Conservation (phyloP, 225 moss, liverwort and hornwort genomes). For the Takakia lepidozioides region DNA sequence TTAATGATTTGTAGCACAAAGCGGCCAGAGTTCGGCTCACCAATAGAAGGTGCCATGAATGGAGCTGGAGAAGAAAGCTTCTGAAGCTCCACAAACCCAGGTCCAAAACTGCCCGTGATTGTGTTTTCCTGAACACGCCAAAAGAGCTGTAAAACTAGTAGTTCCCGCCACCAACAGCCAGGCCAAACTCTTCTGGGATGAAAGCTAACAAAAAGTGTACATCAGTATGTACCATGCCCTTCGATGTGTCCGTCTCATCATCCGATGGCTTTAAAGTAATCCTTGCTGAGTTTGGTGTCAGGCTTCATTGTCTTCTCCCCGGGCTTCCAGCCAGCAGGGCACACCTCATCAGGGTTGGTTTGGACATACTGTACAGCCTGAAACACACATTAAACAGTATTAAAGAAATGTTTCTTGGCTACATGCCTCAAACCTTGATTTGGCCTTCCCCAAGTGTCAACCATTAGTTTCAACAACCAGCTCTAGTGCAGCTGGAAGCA, state of each 20-base stretch:
- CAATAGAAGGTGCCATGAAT: no score
- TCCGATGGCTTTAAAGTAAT: slow-evolving; percentile 76
- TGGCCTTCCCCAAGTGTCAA: no score
- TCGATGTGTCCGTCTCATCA: slow-evolving; percentile 1
- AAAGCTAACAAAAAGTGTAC: slow-evolving; percentile 14
- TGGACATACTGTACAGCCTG: slow-evolving; percentile 97
- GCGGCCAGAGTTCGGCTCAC: no score
- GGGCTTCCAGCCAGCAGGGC: slow-evolving; percentile 98
- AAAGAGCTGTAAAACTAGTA: slow-evolving; percentile 13
- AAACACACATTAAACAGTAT: no score
- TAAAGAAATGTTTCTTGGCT: no score
- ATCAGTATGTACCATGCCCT: slow-evolving; percentile 1
- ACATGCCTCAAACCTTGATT: no score
- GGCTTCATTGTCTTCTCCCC: slow-evolving; percentile 99
- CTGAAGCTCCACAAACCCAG: no score
- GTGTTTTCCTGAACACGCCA: slow-evolving; percentile 15
- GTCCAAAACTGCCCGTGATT: slow-evolving; percentile 31
- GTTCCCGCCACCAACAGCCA: slow-evolving; percentile 13
- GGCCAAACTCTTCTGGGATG: slow-evolving; percentile 8
- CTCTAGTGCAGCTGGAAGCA: no score
- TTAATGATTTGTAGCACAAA: no score
- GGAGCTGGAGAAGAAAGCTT: no score
- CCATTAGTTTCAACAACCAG: no score
- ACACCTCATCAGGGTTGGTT: slow-evolving; percentile 97
- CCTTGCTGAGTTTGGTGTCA: slow-evolving; percentile 92